Percentiles rank a stretch among this genome's conserved stretches.
Conservation (phyloP, 257 asterid genomes). For the Nicotiana tabacum region DNA sequence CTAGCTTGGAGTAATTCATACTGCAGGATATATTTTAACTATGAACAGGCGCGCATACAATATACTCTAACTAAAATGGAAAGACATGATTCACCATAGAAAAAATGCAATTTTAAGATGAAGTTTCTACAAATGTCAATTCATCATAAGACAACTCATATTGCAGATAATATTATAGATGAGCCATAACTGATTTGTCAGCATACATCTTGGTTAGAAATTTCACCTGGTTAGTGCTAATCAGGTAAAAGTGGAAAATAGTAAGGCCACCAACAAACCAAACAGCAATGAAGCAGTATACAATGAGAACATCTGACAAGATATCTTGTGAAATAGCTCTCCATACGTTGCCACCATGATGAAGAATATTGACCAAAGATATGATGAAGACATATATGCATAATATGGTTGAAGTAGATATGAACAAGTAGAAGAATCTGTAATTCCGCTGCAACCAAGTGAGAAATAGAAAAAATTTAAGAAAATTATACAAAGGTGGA, state of each 20-base stretch:
- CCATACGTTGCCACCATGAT: slow-evolving; percentile 39
- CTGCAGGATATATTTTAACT: neutral
- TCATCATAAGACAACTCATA: neutral
- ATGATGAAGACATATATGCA: slow-evolving; percentile 53
- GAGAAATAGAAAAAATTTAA: neutral
- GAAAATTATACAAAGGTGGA: neutral
- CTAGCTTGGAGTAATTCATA: neutral
- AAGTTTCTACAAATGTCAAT: neutral
- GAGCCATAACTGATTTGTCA: neutral
- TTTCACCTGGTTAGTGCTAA: slow-evolving; percentile 57
- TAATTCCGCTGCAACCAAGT: slow-evolving; percentile 71
- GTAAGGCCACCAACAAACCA: slow-evolving; percentile 96
- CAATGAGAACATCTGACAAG: slow-evolving; percentile 63
- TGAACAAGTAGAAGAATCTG: slow-evolving; percentile 81
- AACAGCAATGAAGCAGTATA: slow-evolving; percentile 73
- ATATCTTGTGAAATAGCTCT: slow-evolving; percentile 51
- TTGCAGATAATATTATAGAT: neutral
- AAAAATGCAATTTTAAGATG: neutral
- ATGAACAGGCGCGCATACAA: neutral
- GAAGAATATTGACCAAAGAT: slow-evolving; percentile 62
- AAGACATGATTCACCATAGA: slow-evolving; percentile 2
- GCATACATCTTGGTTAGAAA: neutral
- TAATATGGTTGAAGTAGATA: slow-evolving; percentile 68
- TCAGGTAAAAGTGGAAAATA: slow-evolving; percentile 75
- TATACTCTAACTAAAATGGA: neutral